Base-by-base conservation (phyloP, 2,329 filamentous ascomycete genomes). In the Phialocephala subalpina region DNA sequence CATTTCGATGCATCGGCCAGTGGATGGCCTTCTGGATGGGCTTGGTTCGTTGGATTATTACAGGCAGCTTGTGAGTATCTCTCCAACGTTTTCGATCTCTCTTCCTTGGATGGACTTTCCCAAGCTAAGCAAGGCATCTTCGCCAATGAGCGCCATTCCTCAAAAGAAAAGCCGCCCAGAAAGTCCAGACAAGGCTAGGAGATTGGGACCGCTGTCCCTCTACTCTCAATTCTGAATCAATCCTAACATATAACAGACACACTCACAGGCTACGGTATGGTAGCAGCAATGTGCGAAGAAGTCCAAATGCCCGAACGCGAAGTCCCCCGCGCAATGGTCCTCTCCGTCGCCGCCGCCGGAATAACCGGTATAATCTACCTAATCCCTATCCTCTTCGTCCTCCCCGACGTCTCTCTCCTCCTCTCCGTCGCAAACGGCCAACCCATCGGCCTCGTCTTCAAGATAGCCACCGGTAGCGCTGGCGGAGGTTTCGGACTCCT, bases 391-490 rank as follows among this genome's bases (percentile, higher is more conserved):
- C 83, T 94, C 29, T 94, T 94, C 76, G 90, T 93, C 40, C 82
- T 94, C 33, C 91, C 92, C 0, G 84, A 91, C 58, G 85, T 94
- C 7, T 73, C 86, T 68, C 78, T 82, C 56, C 84, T 94, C 18
- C 86, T 92, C 33, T 77, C 79, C 1, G 90, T 91, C 16, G 84
- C 90, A 25, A 92, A 88, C 73, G 90, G 89, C 9, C 92, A 94
- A 73, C 92, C 92, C 1, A 91, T 95, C 68, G 91, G 90, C 9
- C 81, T 90, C 3, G 80, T 94, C 36, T 94, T 94, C 84, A 92
- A 92, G 79, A 88, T 82, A 0, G 91, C 89, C 11, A 94, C 92
- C 8, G 72, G 73, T 20, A 73, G 70, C 0, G 71, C 72, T n/a
- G 87, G 82, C 5, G 92, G 91, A 27, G 92, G 92, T 0, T 93